Conservation (phyloP, 1,139 yeast genomes). For the Nakaseomyces nivariensis region DNA sequence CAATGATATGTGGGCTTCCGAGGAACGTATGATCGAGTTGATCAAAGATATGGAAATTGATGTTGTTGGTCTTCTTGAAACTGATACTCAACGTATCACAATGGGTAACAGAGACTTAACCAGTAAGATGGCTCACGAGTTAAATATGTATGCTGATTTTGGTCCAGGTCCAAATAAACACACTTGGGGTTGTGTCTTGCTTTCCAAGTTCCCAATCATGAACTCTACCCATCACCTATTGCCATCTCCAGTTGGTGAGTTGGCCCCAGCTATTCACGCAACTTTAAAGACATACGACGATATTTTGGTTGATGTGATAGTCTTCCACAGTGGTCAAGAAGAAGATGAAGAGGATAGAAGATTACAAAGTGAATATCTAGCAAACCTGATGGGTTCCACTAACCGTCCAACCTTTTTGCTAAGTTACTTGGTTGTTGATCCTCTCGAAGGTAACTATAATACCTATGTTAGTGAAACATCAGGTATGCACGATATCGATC, state of each 20-base stretch:
- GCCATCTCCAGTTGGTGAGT: constrained; percentile 95
- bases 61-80: constrained; percentile 80
- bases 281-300: constrained; percentile 86
- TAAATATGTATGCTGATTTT: constrained; percentile 89
- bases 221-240: constrained; percentile 82
- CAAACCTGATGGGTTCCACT: constrained; percentile 71
- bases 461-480: constrained; percentile 77
- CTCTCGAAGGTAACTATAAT: constrained; percentile 80
- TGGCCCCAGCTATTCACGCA: constrained; percentile 97
- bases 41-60: constrained; percentile 81
- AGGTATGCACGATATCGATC: constrained; percentile 89
- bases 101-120: constrained; percentile 95
- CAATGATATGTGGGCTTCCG: constrained; percentile 97
- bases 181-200: constrained; percentile 93
- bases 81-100: constrained; percentile 86
- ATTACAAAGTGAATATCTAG: constrained; percentile 68
- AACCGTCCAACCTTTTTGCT: constrained; percentile 70
- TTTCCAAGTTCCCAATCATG: constrained; percentile 88
- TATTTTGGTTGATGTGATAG: constrained; percentile 70
- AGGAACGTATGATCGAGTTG: constrained; percentile 76
- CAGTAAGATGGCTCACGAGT: constrained; percentile 81
- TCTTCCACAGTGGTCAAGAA: constrained; percentile 96
- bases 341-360: constrained; percentile 93
- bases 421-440: constrained; percentile 83
- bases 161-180: constrained; percentile 98